phyloP scores from a whole-genome alignment of 2,329 filamentous ascomycete genomes.

The Bimuria novae-zelandiae region DNA sequence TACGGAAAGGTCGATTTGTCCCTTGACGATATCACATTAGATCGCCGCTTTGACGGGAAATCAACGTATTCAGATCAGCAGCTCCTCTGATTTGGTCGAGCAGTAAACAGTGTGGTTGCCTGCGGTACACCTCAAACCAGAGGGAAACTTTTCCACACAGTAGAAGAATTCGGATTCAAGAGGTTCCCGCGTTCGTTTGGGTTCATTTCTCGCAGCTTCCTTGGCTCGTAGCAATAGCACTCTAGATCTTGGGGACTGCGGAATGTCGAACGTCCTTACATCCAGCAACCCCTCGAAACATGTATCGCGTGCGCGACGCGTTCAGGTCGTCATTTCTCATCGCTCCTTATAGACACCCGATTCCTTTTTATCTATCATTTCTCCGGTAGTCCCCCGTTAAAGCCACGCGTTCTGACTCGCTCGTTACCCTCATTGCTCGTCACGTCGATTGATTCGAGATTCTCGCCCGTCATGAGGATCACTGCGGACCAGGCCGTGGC shows the following conservation, averaged over 20 bases:
- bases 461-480: conserved; percentile 13
- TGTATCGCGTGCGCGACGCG: conserved; percentile 10
- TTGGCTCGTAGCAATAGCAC: background rate
- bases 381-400: conserved; percentile 12
- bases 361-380: background rate
- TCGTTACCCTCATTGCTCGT: background rate
- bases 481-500: conserved; percentile 10
- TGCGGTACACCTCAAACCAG: too few species aligned
- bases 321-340: background rate
- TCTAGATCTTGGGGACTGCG: background rate
- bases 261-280: conserved; percentile 20
- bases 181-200: too few species aligned
- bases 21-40: background rate
- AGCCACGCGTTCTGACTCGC: conserved; percentile 10
- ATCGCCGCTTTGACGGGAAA: too few species aligned
- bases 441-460: conserved; percentile 1
- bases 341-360: conserved; percentile 11
- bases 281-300: conserved; percentile 16
- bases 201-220: background rate
- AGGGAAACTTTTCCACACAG: too few species aligned
- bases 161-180: too few species aligned
- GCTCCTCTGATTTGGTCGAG: too few species aligned
- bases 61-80: too few species aligned
- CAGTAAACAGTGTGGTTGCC: too few species aligned
- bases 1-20: conserved; percentile 1